Evolutionary conservation across 2,329 filamentous ascomycete genomes (phyloP), one percentile per base, ranked within the genome.

Genomic region (Botrytis byssoidea): DNA sequence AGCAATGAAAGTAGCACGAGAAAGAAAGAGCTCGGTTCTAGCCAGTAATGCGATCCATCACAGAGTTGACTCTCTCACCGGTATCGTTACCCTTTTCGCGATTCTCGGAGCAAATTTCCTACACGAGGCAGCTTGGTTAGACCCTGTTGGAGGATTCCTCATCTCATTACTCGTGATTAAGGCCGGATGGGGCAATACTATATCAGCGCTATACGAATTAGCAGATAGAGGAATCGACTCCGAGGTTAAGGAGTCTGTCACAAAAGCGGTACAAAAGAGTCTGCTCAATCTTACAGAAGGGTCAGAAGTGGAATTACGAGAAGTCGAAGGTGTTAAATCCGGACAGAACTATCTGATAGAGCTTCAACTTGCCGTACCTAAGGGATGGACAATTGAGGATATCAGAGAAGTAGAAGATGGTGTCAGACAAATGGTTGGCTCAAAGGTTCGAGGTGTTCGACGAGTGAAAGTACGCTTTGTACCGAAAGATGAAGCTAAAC

Each of bases 1-100:
- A 97, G 93, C 94, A 70, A 97, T 98, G 91, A 98, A 98, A 85
- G 90, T 99, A 75, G 96, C 96, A 64, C 90, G 90, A 79, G 93
- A 97, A 83, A 93, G 95, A 82, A 97, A 97, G 81, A 98, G 95
- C 20, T 97, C 95, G 10, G 94, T 99, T 74, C 89, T 99, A 37
- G 95, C 95, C 57, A 98, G 95, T 74, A 99, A 99, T 81, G 95
- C 96, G 74, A 88, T 98, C 77, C 96, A 99, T 84, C 96, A 98
- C 85, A 93, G 96, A 75, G 91, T 99, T 81, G 96, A 99, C 83
- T 97, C 94, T 74, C 88, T 98, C 73, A 99, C 96, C 1, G 95
- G 95, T 77, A 93, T 98, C 79, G 96, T 98, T 73, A 97, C 96
- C 2, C 88, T 98, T 44, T 87, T 92, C 73, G 95, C 93, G 37